Evolutionary conservation across 306 rosid species (phyloP).

Genomic region (Rosa multiflora): DNA sequence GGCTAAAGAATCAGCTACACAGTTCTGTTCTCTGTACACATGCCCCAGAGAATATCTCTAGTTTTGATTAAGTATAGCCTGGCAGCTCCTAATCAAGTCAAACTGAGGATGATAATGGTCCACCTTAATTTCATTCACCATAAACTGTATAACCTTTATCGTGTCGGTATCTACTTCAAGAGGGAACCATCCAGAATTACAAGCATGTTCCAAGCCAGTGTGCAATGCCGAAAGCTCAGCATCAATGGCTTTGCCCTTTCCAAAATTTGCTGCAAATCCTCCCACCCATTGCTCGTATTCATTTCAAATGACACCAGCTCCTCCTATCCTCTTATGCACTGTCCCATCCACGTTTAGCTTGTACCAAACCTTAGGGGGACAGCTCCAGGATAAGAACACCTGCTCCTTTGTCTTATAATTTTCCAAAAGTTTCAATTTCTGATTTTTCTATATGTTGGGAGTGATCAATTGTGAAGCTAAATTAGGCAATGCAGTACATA

Average conservation of each 20-base stretch:
- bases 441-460: neutral
- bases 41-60: neutral
- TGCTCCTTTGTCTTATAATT: neutral
- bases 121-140: neutral
- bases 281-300: neutral
- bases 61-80: neutral
- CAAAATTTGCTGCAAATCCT: neutral
- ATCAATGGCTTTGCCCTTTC: neutral
- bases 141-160: neutral
- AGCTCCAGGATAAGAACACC: slow-evolving; percentile 1
- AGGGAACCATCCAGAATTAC: neutral
- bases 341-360: neutral
- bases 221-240: neutral
- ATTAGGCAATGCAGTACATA: neutral
- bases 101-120: neutral
- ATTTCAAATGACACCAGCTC: neutral
- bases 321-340: neutral
- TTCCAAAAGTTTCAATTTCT: neutral
- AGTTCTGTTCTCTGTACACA: too few relatives aligned
- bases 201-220: neutral
- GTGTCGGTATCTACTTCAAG: neutral
- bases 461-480: neutral
- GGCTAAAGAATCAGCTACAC: too few relatives aligned
- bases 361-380: neutral
- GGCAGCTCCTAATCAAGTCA: neutral